These are phyloP conservation scores for Xylaria palmicola DNA, from an alignment of 495 filamentous ascomycete species.

Conservation along the genomic window DNA sequence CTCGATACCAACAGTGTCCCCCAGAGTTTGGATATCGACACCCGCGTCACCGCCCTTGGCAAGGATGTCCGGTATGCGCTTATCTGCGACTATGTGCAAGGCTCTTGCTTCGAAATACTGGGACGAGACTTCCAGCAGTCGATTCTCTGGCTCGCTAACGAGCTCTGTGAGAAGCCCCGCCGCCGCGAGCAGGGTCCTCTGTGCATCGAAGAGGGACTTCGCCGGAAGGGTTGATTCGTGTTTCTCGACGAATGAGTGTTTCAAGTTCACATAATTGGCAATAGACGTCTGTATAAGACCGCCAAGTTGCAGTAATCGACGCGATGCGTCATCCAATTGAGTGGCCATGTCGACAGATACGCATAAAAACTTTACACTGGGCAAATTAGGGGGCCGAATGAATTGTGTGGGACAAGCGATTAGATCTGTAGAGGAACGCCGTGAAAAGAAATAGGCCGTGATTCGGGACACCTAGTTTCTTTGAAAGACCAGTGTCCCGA, in stretches of 20 bases:
- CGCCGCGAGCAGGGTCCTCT: constrained; percentile 27
- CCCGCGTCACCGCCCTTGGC: constrained; percentile 22
- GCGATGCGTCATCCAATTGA: constrained; percentile 6
- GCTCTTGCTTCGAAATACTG: constrained; percentile 35
- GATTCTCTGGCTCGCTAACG: constrained; percentile 25
- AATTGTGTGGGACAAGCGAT: not conserved
- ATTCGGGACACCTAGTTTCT: not conserved
- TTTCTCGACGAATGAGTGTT: not conserved
- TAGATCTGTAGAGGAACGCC: not conserved
- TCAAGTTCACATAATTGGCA: constrained; percentile 10
- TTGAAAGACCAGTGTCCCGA: not conserved
- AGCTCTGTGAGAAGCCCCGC: constrained; percentile 31
- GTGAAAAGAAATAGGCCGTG: not conserved
- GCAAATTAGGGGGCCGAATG: not conserved
- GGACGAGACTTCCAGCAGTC: constrained; percentile 27
- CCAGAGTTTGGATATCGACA: constrained; percentile 21
- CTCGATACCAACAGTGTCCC: constrained; percentile 28
- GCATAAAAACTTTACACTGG: too few relatives aligned
- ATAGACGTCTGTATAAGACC: constrained; percentile 18
- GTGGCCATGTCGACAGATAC: not conserved
- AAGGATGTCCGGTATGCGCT: constrained; percentile 32
- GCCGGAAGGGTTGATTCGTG: constrained; percentile 16
- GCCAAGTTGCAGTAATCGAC: constrained; percentile 10
- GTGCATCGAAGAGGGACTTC: constrained; percentile 27
- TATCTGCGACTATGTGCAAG: constrained; percentile 33